Evolutionary conservation across 78 protist species (phyloP).

Genomic region (Trichosphaerium sp.): DNA sequence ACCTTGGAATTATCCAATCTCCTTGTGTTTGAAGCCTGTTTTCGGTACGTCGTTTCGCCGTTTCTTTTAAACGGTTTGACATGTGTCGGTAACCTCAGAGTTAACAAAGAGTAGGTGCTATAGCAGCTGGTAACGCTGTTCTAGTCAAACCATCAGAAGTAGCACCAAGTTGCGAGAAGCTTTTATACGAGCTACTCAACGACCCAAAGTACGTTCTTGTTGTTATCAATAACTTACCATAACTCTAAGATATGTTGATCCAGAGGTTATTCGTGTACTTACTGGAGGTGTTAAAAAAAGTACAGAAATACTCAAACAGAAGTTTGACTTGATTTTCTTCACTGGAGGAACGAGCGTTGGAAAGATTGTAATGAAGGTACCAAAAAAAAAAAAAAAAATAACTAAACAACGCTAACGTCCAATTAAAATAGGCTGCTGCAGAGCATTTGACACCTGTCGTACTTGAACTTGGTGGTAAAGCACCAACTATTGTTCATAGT

Average conservation of each 20-base stretch:
- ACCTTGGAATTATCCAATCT: slow-evolving; percentile 78
- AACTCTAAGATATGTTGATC: slow-evolving; percentile 13
- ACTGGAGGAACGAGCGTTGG: slow-evolving; percentile 75
- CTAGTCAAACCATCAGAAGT: slow-evolving; percentile 56
- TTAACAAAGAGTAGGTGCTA: slow-evolving; percentile 44
- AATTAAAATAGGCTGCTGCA: slow-evolving; percentile 48
- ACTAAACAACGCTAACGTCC: no score
- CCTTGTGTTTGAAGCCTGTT: neutral
- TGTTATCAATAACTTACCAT: neutral
- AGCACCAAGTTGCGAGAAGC: neutral
- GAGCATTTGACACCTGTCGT: slow-evolving; percentile 66
- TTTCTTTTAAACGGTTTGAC: no score
- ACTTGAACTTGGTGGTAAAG: slow-evolving; percentile 91
- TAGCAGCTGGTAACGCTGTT: slow-evolving; percentile 72
- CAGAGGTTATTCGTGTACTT: neutral
- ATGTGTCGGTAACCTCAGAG: neutral
- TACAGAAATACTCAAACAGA: neutral
- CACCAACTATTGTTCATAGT: slow-evolving; percentile 69
- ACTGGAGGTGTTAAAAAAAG: neutral
- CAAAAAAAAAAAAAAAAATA: neutral
- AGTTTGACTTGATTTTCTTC: slow-evolving; percentile 57
- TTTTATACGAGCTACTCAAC: slow-evolving; percentile 4
- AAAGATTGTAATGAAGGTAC: slow-evolving; percentile 33
- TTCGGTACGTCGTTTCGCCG: neutral
- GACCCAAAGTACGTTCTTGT: neutral